Percentiles rank a stretch among this genome's conserved stretches.
Conservation (phyloP, 352 stramenopile species). For the Globisporangium orthogonon region DNA sequence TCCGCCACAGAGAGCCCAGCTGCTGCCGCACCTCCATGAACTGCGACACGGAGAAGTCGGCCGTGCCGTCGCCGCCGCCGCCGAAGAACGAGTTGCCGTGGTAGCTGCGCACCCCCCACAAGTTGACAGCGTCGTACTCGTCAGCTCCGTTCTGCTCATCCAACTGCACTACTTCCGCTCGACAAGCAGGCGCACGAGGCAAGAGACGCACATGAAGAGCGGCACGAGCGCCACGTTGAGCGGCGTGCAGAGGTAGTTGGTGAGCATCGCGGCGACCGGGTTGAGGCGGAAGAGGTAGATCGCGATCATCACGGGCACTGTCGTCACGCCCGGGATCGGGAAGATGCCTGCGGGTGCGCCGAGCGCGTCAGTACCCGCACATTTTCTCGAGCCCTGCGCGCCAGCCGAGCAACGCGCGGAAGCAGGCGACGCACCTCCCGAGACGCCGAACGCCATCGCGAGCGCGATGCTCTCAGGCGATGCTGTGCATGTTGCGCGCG, state of each 20-base stretch:
- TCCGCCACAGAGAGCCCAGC: not conserved
- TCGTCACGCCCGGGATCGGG: constrained; percentile 70
- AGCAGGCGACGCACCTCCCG: constrained; percentile 29
- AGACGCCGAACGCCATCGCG: constrained; percentile 74
- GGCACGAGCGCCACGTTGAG: constrained; percentile 74
- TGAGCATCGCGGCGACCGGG: constrained; percentile 75
- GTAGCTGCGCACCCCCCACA: constrained; percentile 22
- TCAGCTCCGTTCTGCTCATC: no score
- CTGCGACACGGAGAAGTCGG: constrained; percentile 57
- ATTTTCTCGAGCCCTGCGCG: no score
- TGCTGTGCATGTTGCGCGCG: constrained; percentile 18
- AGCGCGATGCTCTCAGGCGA: constrained; percentile 67
- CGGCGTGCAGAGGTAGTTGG: constrained; percentile 73
- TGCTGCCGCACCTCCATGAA: constrained; percentile 40
- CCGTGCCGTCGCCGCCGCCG: constrained; percentile 25
- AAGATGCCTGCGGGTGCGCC: constrained; percentile 41
- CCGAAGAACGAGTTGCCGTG: constrained; percentile 51
- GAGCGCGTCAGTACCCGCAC: not conserved
- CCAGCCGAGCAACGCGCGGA: no score
- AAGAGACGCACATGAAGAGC: constrained; percentile 64
- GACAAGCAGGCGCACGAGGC: no score
- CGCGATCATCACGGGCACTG: constrained; percentile 61
- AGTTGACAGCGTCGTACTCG: not conserved
- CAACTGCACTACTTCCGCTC: no score
- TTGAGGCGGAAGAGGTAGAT: constrained; percentile 82